Conservation (phyloP, 2,329 filamentous ascomycete genomes). For the Nectriaceae sp. region DNA sequence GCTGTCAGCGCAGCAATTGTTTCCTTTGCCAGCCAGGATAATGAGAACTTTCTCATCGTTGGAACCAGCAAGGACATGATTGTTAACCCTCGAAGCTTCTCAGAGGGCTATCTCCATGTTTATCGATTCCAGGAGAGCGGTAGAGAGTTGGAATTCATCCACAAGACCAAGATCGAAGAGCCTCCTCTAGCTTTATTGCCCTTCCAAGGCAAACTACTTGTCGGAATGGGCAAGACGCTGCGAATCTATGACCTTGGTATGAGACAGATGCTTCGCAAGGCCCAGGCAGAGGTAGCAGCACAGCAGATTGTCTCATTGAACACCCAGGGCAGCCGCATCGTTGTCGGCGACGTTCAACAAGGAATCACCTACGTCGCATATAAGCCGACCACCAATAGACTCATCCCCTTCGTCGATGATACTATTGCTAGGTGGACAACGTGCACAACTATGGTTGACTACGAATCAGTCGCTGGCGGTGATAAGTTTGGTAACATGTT, state of each 20-base stretch:
- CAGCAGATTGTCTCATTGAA: conserved; percentile 87
- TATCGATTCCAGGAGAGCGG: conserved; percentile 89
- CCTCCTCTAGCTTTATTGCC: conserved; percentile 87
- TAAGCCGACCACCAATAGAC: conserved; percentile 85
- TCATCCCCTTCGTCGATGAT: conserved; percentile 94
- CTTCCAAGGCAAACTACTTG: conserved; percentile 88
- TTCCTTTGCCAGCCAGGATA: conserved; percentile 83
- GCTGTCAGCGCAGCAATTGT: conserved; percentile 85
- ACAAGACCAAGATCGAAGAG: conserved; percentile 91
- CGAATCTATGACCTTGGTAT: conserved; percentile 92
- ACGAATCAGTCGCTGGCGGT: conserved; percentile 90
- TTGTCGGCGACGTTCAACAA: conserved; percentile 91
- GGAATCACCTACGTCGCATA: conserved; percentile 91
- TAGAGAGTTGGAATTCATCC: conserved; percentile 87
- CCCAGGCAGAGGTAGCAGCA: conserved; percentile 76
- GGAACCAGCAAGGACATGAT: conserved; percentile 91
- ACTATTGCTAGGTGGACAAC: conserved; percentile 88
- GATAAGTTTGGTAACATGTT: conserved; percentile 98
- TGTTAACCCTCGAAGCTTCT: conserved; percentile 73
- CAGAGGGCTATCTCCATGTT: conserved; percentile 84
- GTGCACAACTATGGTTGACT: conserved; percentile 91
- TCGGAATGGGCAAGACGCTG: conserved; percentile 81
- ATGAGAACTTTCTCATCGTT: conserved; percentile 88
- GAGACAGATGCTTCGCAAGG: conserved; percentile 88
- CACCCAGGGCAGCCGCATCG: conserved; percentile 86